These are phyloP conservation scores for Cercospora sp. DNA, from an alignment of 2,329 filamentous ascomycete genomes.

Conservation along the genomic window DNA sequence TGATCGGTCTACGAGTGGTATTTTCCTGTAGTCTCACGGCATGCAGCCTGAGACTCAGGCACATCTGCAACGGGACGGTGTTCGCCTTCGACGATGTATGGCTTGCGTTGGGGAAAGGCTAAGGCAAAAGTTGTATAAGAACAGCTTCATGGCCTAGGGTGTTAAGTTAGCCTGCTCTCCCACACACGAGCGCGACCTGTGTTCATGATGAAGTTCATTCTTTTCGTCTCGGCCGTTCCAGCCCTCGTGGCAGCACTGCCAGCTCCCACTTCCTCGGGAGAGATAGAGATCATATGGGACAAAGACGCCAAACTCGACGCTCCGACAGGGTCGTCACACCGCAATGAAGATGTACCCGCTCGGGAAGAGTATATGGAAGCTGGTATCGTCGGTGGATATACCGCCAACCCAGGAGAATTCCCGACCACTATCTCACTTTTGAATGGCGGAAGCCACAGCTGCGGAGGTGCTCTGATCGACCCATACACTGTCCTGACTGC, in stretches of 20 bases:
- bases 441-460: not conserved
- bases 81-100: not conserved
- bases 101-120: not conserved
- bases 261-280: not conserved
- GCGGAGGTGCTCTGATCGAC: conserved; percentile 2
- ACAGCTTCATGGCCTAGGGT: not conserved
- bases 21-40: not conserved
- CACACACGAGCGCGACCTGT: not conserved
- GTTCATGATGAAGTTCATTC: not conserved
- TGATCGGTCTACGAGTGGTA: not conserved
- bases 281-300: conserved; percentile 1
- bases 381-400: conserved; percentile 3
- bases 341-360: not conserved
- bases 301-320: not conserved
- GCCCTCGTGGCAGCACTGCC: not conserved
- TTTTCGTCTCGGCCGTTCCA: not conserved
- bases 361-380: not conserved
- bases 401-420: not conserved
- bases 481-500: conserved; percentile 2
- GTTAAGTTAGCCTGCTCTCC: not conserved
- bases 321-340: not conserved
- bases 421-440: not conserved
- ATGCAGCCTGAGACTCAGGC: not conserved
- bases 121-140: not conserved
- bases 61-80: not conserved